These are phyloP conservation scores for Marasmius tenuissimus DNA, from an alignment of 1,284 basidiomycete species.

Conservation along the genomic window DNA sequence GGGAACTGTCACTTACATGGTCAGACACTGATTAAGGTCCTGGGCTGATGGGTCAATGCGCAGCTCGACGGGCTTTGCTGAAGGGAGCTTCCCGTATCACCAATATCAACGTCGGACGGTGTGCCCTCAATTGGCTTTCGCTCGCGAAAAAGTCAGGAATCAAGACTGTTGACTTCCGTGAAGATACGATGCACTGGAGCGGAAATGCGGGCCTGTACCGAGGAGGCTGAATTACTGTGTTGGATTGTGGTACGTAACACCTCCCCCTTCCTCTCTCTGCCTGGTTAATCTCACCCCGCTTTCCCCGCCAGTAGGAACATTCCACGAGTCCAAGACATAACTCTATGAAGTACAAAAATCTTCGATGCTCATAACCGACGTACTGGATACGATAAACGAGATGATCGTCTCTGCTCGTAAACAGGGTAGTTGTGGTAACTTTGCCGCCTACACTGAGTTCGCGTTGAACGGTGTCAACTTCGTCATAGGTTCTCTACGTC, in stretches of 20 bases:
- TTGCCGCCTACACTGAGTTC: constrained; percentile 63
- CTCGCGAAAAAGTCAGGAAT: constrained; percentile 52
- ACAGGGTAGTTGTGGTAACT: constrained; percentile 61
- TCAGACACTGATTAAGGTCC: constrained; percentile 39
- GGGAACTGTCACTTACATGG: not conserved
- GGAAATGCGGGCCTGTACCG: constrained; percentile 61
- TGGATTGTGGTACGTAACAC: constrained; percentile 47
- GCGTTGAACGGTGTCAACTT: constrained; percentile 68
- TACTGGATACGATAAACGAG: constrained; percentile 72
- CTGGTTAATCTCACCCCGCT: not conserved
- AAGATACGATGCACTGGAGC: constrained; percentile 56
- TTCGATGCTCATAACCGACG: constrained; percentile 77
- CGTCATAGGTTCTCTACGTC: not conserved
- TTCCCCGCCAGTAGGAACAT: constrained; percentile 42
- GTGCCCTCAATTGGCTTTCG: constrained; percentile 60
- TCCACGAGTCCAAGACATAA: constrained; percentile 67
- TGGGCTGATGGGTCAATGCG: constrained; percentile 64
- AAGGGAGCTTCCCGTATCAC: constrained; percentile 76
- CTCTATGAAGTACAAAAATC: constrained; percentile 69
- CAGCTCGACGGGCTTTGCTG: constrained; percentile 60
- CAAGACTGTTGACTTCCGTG: constrained; percentile 65
- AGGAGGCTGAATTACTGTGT: constrained; percentile 62
- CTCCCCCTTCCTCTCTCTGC: not conserved
- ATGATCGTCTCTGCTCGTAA: constrained; percentile 65
- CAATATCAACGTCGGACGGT: constrained; percentile 68